Base-by-base conservation (phyloP, 805 yeast species). In the Ogataea chonburiensis region DNA sequence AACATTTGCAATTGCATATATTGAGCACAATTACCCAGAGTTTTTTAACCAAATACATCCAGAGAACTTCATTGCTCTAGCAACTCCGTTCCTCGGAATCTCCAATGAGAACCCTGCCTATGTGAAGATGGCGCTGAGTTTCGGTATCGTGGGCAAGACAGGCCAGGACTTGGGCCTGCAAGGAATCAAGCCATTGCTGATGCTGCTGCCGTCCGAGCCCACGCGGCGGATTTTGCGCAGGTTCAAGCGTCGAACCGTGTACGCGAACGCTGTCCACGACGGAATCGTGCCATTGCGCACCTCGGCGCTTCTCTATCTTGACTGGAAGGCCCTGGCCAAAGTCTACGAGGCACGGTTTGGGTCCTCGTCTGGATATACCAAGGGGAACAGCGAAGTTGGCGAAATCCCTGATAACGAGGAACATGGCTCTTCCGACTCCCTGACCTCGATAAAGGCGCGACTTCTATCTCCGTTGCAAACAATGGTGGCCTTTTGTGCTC, bases 251-350 rank as follows among this genome's bases (percentile, higher is more conserved):
- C 68, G 97, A 44, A 87, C 96, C 0, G 65, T 84, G 0, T 93
- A 93, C 59, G 96, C 98, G 0, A 93, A 93, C 61, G 81, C 85
- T 0, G 69, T 86, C 13, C 81, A 93, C 59, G 98, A 93, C 63
- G 98, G 98, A 2, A 88, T 93, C 35, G 98, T 93, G 2, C 98
- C 98, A 0, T 65, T 93, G 49, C 67, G 98, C 34, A 93, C 98
- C 0, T 79, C 96, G 0, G 87, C 97, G 0, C 63, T 91, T 35
- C 60, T 91, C 17, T 91, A 82, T 52, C 60, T 93, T 10, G 98
- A 93, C 58, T 88, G 95, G 84, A 73, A 73, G 40, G 94, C 87
- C 3, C 63, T 83, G 12, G 65, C 73, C 3, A 68, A 70, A 31
- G 81, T 81, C 24, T 58, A 58, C 40, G 52, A 55, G 16, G 39